These are phyloP conservation scores for Thielaviopsis punctulata DNA, from an alignment of 2,329 filamentous ascomycete species.

Conservation along the genomic window DNA sequence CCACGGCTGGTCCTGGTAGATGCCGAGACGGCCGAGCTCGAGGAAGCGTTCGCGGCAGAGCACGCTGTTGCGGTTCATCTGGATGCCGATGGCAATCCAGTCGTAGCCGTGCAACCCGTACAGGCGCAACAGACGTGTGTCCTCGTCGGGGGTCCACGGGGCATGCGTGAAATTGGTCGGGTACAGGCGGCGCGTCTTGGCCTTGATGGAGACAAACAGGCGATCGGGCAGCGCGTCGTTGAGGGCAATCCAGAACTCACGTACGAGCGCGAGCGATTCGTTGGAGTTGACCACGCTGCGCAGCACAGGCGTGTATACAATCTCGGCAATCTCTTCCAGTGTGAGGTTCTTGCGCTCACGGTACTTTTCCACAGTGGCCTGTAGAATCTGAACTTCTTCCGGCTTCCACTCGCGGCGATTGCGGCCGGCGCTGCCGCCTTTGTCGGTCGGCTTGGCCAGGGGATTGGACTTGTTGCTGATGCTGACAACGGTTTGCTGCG, in stretches of 20 bases:
- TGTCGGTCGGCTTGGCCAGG: not conserved
- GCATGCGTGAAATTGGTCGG: not conserved
- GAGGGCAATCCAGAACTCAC: constrained; percentile 1
- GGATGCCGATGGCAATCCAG: constrained; percentile 3
- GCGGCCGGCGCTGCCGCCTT: not conserved
- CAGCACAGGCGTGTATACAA: constrained; percentile 8
- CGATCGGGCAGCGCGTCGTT: constrained; percentile 2
- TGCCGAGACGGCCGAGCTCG: constrained; percentile 2
- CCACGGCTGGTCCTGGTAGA: not conserved
- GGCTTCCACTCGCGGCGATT: constrained; percentile 2
- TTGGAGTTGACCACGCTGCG: constrained; percentile 5
- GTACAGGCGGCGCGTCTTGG: constrained; percentile 1
- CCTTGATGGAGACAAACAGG: constrained; percentile 5
- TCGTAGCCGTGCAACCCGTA: constrained; percentile 1
- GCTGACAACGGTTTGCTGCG: too few species aligned
- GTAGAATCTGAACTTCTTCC: constrained; percentile 1
- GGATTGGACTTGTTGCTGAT: not conserved
- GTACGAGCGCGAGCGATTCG: not conserved
- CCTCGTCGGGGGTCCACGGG: constrained; percentile 5
- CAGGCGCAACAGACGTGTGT: not conserved
- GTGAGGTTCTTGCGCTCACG: not conserved
- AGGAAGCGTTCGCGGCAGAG: constrained; percentile 4
- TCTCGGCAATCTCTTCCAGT: not conserved
- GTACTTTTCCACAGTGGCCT: constrained; percentile 1
- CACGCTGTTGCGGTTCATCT: constrained; percentile 6